Evolutionary conservation across 2,329 filamentous ascomycete species (phyloP).

Genomic region (Lecanicillium sp.): DNA sequence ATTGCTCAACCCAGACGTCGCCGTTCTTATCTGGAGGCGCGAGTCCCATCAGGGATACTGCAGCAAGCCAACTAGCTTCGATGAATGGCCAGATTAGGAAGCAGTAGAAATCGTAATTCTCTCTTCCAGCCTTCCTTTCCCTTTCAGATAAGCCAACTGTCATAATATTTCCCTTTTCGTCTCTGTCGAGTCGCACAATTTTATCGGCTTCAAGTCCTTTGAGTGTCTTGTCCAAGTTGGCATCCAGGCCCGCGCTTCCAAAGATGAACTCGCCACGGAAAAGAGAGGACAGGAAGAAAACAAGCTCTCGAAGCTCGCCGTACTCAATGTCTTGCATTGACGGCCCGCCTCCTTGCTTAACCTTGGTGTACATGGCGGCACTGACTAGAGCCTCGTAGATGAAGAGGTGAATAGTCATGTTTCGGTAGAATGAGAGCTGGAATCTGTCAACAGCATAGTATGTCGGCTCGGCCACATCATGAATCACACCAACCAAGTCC

Average conservation of each 20-base stretch:
- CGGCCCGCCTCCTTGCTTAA: constrained; percentile 85
- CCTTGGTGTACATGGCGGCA: constrained; percentile 78
- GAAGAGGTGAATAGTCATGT: constrained; percentile 99
- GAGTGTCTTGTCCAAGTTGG: constrained; percentile 76
- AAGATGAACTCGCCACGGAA: constrained; percentile 98
- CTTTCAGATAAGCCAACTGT: constrained; percentile 65
- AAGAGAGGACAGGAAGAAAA: constrained; percentile 82
- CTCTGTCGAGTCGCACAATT: constrained; percentile 60
- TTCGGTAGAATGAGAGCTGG: constrained; percentile 95
- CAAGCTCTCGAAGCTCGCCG: constrained; percentile 64
- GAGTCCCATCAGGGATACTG: constrained; percentile 79
- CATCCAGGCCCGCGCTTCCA: constrained; percentile 70
- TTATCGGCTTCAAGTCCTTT: constrained; percentile 68
- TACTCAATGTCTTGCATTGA: constrained; percentile 72
- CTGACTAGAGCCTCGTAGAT: constrained; percentile 89
- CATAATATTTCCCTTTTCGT: constrained; percentile 46
- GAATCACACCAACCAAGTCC: constrained; percentile 73
- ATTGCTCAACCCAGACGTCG: constrained; percentile 71
- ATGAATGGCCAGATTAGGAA: constrained; percentile 99
- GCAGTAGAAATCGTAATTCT: constrained; percentile 98
- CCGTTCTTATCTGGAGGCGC: constrained; percentile 52
- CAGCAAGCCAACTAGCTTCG: constrained; percentile 86
- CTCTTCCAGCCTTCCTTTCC: constrained; percentile 71
- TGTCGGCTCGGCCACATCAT: constrained; percentile 78
- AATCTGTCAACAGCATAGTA: constrained; percentile 94